Evolutionary conservation across 345 rosid genomes (phyloP), one percentile per base, ranked within the genome.

Genomic region (Cochlearia excelsa): DNA sequence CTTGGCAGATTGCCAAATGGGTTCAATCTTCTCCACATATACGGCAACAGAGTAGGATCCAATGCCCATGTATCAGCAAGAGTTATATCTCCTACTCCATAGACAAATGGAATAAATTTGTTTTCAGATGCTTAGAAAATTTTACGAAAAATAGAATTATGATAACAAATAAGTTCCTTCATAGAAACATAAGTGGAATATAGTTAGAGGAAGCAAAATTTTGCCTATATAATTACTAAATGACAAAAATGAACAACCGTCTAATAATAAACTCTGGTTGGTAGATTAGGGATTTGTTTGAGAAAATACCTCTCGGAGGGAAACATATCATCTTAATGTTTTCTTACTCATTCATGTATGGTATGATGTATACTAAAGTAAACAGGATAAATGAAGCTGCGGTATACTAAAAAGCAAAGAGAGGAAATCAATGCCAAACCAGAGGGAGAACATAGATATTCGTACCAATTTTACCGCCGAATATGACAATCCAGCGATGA

Each of bases 11-110:
- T 79, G 46, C 95, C 94, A 75, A 72, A 80, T 4, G 96, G 90
- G 72, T 66, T 79, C 75, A 91, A 77, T 62, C 64, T 79, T 71
- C 77, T 73, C 96, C 98, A 91, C 42, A 37, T 79, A 62, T 72
- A 78, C 63, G 91, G 86, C 68, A 70, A 74, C 56, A 64, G 81
- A 45, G 83, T 85, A 62, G 85, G 80, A 76, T 91, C 92, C 44
- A 91, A 63, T 38, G 68, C 87, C 98, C 95, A 91, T 35, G 94
- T 82, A 85, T 91, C 98, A 2, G 81, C 74, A 23, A 87, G 70
- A 73, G 66, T 77, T 78, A 82, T 73, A 74, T 80, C 74, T 59
- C 90, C 96, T 91, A 47, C 23, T 33, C n/a, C 46, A 59, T 9
- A 37, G 4, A 51, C 31, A 59, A 51, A 51, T 35, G 8, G 3